Conservation (phyloP, 2,329 filamentous ascomycete genomes). For the Fusarium newnesense region DNA sequence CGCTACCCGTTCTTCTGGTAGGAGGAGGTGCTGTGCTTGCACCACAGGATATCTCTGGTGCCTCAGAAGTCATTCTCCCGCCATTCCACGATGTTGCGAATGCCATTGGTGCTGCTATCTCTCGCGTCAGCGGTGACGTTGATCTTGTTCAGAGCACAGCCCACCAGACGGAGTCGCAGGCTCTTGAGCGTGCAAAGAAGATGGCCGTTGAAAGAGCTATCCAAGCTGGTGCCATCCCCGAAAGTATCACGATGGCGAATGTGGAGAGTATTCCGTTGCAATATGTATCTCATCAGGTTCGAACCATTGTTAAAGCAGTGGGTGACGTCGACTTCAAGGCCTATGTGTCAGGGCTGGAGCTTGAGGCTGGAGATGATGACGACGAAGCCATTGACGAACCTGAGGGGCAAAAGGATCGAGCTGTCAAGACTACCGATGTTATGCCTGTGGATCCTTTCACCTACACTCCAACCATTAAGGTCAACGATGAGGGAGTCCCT, state of each 20-base stretch:
- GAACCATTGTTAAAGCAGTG: neutral
- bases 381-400: neutral
- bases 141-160: neutral
- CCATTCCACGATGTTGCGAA: conserved; percentile 55
- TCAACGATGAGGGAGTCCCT: fast-evolving
- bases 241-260: neutral
- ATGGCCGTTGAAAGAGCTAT: neutral
- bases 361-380: neutral
- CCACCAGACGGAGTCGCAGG: neutral
- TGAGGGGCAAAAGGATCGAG: neutral
- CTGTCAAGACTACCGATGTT: neutral
- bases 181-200: neutral
- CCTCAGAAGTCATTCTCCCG: conserved; percentile 48
- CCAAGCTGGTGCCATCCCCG: neutral
- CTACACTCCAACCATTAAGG: neutral
- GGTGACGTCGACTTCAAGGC: neutral
- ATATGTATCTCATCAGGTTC: neutral
- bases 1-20: conserved; percentile 37
- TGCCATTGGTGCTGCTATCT: conserved; percentile 60
- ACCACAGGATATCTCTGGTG: conserved; percentile 48
- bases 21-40: conserved; percentile 58
- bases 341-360: neutral
- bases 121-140: conserved; percentile 20
- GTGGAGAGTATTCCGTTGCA: neutral
- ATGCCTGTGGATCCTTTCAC: fast-evolving